Evolutionary conservation across 306 rosid genomes (phyloP), one percentile per base, ranked within the genome.

Genomic region (Quillaja saponaria): DNA sequence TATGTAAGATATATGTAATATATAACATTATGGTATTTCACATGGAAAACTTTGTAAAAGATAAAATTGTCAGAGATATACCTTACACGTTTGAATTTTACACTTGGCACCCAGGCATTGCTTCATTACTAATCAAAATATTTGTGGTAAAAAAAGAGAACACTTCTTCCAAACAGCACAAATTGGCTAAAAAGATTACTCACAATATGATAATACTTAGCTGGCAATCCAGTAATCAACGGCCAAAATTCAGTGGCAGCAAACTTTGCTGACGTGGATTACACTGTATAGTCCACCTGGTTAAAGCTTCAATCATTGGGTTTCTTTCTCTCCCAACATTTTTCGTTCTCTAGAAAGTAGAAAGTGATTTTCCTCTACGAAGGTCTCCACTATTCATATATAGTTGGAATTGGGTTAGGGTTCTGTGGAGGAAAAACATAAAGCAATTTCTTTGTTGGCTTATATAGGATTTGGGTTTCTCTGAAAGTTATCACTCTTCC

Each of bases 281-380:
- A 69, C 76, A 59, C 74, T 58, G 40, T 37, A 12, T 54, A 53
- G 67, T 64, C 58, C 70, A 55, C 71, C 74, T 77, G 76, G 79
- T 78, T 78, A 78, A 80, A 79, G 75, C 80, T 35, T 73, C 92
- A 86, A 88, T 87, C 85, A 85, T 85, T 84, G 84, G 80, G 37
- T 58, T 58, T 55, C 58, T 80, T 67, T 76, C 70, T 62, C 71
- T 62, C 73, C 34, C 18, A 15, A 33, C 7, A 33, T 19, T n/a
- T 12, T 11, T 61, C 34, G 76, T 77, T 67, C 68, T 57, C 75
- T 61, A 49, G 34, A 58, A 67, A n/a, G 40, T 37, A 16, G 61
- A 48, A 55, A 39, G 19, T 34, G 10, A 28, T 5, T 59, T 41
- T 21, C 49, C 54, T 76, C 46, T 19, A 42, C 34, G 18, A 51